Base-by-base conservation (phyloP, 1,139 yeast genomes). In the Pneumocystis murina region DNA sequence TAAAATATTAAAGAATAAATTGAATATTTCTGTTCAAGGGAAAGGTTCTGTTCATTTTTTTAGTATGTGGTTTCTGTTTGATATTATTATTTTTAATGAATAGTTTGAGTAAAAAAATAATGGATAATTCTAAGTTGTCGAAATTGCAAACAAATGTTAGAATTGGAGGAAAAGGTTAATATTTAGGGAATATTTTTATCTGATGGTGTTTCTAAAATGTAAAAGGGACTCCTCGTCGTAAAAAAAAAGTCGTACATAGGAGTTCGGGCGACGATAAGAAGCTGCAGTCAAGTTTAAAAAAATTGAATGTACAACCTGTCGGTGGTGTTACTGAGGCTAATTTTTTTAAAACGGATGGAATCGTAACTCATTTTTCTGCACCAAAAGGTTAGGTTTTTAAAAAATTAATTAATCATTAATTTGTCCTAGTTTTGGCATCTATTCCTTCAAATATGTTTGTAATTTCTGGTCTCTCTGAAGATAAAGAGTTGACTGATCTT, bases 301-400 rank as follows among this genome's bases (percentile, higher is more conserved):
- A 91, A 80, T 80, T 92, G 77, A 86, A 87, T 78, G 95, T 92
- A 70, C 88, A 86, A 77, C 86, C 90, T 73, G 80, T 92, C 72
- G 91, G 86, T 71, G 89, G 87, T 73, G 85, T 92, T 72, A 95
- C 89, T 76, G 97, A 91, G 80, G 97, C 96, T 75, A 92, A 91
- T 84, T 88, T 92, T 82, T 91, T 92, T 86, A 87, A 82, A 79
- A 96, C 90, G 70, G 96, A 91, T 77, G 97, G 97, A 74, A 86
- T 85, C 76, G 97, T 92, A 70, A 81, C 91, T 78, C 97, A 91
- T 81, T 90, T 92, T 83, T 85, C 87, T 43, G 66, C 68, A 57
- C 72, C 72, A 55, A 69, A 68, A 59, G 70, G 70, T 68, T 62
- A 10, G 68, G 17, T 28, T 38, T 60, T 28, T 4, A 57, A 24